Evolutionary conservation across 495 filamentous ascomycete species (phyloP), one percentile per base, ranked within the genome.

Genomic region (Bombardia bombarda): DNA sequence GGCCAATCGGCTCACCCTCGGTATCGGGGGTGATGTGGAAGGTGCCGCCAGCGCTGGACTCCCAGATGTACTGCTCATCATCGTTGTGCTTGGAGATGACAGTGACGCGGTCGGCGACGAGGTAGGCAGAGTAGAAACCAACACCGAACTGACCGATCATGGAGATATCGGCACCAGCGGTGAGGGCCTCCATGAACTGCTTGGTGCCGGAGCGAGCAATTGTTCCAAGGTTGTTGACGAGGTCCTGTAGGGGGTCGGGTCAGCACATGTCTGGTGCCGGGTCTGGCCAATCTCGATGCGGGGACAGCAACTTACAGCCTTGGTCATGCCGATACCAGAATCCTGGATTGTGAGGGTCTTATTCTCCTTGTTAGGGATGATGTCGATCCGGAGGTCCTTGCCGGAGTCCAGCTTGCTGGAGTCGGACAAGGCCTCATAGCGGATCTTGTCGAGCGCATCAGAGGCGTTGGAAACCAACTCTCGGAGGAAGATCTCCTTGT

Each of bases 101-200:
- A 56, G 86, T 93, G 54, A 98, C 92, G 50, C 77, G 78, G 80
- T 98, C 92, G 58, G 92, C 92, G 57, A 98, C 92, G 42, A 98
- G 87, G 79, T 98, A 98, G 52, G 92, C 92, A 40, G 92, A 98
- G 82, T 98, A 98, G 87, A 98, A 98, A 86, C 92, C 92, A 58
- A 98, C 92, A 90, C 92, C 92, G 71, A 98, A 98, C 77, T 98
- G 92, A 58, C 92, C 92, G 70, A 98, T 98, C 92, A 98, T 97
- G 73, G 92, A 97, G 56, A 98, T 90, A 74, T 98, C 92, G 60
- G 93, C 92, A 78, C 92, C 92, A 51, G 92, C 92, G 60, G 87
- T 87, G 49, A 98, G 80, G 47, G 92, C 92, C 77, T 98, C 92
- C 92, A 98, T 98, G 74, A 98, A 98, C 74, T 97, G 93, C 83